phyloP scores from a whole-genome alignment of 2,329 filamentous ascomycete genomes.

The Zalaria obscura region DNA sequence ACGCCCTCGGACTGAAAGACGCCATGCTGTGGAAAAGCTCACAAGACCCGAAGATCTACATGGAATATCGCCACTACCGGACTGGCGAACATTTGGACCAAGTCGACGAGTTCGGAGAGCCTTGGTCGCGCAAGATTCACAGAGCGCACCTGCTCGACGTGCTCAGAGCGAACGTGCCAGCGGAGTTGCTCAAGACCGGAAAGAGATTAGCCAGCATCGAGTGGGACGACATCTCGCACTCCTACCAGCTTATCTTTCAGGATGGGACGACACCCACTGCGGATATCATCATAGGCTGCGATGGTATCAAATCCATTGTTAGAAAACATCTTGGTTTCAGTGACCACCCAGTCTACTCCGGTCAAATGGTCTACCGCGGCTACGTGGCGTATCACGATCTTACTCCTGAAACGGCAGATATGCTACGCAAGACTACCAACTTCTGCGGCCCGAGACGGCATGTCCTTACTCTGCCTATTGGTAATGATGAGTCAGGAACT shows the following conservation, averaged over 20 bases:
- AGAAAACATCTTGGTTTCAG: conserved; percentile 34
- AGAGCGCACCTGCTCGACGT: conserved; percentile 16
- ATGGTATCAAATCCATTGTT: conserved; percentile 46
- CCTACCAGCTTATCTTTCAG: conserved; percentile 27
- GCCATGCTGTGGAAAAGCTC: too few relatives aligned
- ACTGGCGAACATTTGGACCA: conserved; percentile 1
- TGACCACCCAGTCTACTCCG: conserved; percentile 35
- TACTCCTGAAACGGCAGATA: conserved; percentile 1
- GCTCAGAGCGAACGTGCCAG: conserved; percentile 10
- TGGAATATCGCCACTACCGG: conserved; percentile 2
- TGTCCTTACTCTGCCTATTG: conserved; percentile 23
- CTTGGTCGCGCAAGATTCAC: conserved; percentile 2
- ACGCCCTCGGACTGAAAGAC: too few relatives aligned
- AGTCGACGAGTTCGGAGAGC: conserved; percentile 2
- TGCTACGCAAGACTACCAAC: neutral
- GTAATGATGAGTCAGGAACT: conserved; percentile 19
- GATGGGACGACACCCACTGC: conserved; percentile 29
- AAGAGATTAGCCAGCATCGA: conserved; percentile 12
- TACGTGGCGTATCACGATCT: conserved; percentile 9
- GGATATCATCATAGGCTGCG: conserved; percentile 38
- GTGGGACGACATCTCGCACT: conserved; percentile 19
- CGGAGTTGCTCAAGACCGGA: conserved; percentile 14
- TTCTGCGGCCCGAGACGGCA: conserved; percentile 9
- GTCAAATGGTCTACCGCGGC: conserved; percentile 29
- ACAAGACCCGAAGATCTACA: too few relatives aligned